A percentile compares a stretch with the other conserved stretches of the same genome.
Evolutionary conservation across 108 stramenopile genomes (phyloP).

Genomic region (Skeletonema tropicum): DNA sequence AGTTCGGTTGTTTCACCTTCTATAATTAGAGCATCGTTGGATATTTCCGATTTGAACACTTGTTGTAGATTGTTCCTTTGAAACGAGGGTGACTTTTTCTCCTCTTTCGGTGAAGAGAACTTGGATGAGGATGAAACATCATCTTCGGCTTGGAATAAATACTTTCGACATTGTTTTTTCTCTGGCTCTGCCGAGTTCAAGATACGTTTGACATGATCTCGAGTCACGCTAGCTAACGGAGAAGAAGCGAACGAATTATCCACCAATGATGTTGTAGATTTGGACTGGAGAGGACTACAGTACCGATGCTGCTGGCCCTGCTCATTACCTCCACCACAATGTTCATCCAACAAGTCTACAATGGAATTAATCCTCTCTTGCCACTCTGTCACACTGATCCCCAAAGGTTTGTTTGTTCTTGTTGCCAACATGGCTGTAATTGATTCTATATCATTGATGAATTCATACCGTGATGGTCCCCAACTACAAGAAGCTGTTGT

Average conservation of each 20-base stretch:
- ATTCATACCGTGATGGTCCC: slow-evolving; percentile 44
- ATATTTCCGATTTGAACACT: neutral
- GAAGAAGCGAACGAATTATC: neutral
- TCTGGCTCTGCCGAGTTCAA: neutral
- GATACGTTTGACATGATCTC: neutral
- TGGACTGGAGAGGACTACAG: neutral
- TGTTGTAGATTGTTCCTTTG: neutral
- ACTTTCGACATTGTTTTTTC: neutral
- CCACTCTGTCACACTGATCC: slow-evolving; percentile 25
- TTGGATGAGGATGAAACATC: neutral
- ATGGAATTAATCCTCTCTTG: slow-evolving; percentile 35
- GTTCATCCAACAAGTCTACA: slow-evolving; percentile 33
- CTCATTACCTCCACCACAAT: neutral
- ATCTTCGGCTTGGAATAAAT: neutral
- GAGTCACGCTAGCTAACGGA: neutral
- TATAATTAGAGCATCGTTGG: neutral
- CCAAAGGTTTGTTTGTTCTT: neutral
- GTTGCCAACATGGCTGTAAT: slow-evolving; percentile 10
- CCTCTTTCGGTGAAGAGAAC: neutral
- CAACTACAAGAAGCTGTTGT: neutral
- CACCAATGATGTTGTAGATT: neutral
- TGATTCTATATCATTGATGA: slow-evolving; percentile 27
- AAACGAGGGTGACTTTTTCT: neutral
- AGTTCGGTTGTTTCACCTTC: slow-evolving; percentile 18
- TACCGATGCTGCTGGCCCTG: neutral